These are phyloP conservation scores for Candida nemodendra DNA, from an alignment of 805 yeast genomes.

Conservation along the genomic window DNA sequence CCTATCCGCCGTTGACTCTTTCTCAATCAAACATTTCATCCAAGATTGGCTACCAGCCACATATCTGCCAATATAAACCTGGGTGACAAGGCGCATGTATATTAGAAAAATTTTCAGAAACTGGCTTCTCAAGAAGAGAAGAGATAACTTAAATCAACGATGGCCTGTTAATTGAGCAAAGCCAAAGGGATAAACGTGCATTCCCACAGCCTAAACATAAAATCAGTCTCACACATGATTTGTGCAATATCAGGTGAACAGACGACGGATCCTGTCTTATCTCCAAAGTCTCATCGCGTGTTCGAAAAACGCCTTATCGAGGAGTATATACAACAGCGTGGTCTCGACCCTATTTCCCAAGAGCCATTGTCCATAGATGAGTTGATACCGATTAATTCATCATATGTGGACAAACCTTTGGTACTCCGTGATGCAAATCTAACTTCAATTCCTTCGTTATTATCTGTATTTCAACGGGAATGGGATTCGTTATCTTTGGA, in stretches of 20 bases:
- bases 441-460: conserved; percentile 74
- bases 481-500: conserved; percentile 89
- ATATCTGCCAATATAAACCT: no score
- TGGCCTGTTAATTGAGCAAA: no score
- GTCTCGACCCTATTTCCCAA: conserved; percentile 73
- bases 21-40: no score
- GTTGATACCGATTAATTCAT: conserved; percentile 40
- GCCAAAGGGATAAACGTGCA: no score
- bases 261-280: conserved; percentile 70
- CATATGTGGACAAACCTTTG: conserved; percentile 16
- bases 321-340: conserved; percentile 60
- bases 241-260: conserved; percentile 63
- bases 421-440: conserved; percentile 33
- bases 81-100: no score
- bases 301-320: conserved; percentile 65
- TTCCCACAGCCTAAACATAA: not conserved
- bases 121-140: no score
- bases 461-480: conserved; percentile 77
- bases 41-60: no score
- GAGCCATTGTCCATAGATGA: conserved; percentile 60
- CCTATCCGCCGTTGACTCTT: no score
- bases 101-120: no score
- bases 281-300: conserved; percentile 65
- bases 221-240: conserved; percentile 17
- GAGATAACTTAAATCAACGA: no score